phyloP scores from a whole-genome alignment of 1,284 basidiomycete species.

The Papiliotrema laurentii region DNA sequence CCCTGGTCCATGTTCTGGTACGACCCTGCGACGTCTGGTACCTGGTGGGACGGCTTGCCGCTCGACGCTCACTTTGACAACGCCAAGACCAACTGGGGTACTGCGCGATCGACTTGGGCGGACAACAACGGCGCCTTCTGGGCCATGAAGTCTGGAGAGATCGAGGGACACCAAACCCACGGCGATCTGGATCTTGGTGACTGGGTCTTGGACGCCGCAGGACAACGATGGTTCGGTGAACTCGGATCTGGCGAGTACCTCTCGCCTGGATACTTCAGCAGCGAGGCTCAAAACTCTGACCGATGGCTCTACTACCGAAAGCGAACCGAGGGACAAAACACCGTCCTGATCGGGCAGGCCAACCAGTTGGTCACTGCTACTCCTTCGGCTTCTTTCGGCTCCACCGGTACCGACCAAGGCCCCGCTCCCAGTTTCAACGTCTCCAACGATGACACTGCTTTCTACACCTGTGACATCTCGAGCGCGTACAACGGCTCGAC shows the following conservation, averaged over 20 bases:
- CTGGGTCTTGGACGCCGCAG: constrained; percentile 92
- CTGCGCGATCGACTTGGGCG: constrained; percentile 91
- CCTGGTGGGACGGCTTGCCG: constrained; percentile 82
- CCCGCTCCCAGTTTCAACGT: constrained; percentile 61
- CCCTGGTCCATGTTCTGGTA: constrained; percentile 99
- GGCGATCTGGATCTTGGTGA: constrained; percentile 90
- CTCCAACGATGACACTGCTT: constrained; percentile 70
- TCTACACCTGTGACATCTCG: constrained; percentile 73
- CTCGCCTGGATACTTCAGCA: constrained; percentile 65
- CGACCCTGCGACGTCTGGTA: constrained; percentile 71
- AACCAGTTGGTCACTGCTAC: constrained; percentile 76
- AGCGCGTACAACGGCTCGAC: constrained; percentile 63
- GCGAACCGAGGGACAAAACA: constrained; percentile 96
- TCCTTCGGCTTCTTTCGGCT: constrained; percentile 59
- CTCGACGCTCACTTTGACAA: constrained; percentile 80
- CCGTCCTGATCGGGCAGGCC: constrained; percentile 66
- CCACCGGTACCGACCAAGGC: constrained; percentile 67
- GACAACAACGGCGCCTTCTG: constrained; percentile 77
- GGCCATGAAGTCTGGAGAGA: constrained; percentile 78
- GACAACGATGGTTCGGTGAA: constrained; percentile 93
- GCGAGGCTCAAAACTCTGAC: constrained; percentile 60
- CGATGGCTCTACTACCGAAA: constrained; percentile 95
- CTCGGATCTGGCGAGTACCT: constrained; percentile 84
- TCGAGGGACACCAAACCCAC: constrained; percentile 80
- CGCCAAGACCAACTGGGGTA: constrained; percentile 70